These are phyloP conservation scores for Acer campestre DNA, from an alignment of 345 rosid genomes.

Conservation along the genomic window DNA sequence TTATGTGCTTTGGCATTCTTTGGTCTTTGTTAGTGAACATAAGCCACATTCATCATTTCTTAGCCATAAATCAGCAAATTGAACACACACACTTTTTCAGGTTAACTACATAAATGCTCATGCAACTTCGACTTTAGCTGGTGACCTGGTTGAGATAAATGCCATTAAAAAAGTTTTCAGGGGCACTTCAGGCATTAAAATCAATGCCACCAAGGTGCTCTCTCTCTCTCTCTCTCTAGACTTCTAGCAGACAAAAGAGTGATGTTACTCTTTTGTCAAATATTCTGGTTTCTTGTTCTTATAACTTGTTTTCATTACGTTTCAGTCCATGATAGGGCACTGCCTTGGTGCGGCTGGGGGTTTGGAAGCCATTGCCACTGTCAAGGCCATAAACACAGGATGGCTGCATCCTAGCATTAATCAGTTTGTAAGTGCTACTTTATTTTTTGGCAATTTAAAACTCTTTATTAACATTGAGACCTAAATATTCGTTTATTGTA, in stretches of 20 bases:
- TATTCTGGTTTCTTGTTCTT: slow-evolving; percentile 8
- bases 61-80: slow-evolving; percentile 5
- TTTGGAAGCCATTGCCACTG: slow-evolving; percentile 88
- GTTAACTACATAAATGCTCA: slow-evolving; percentile 98
- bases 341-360: slow-evolving; percentile 99
- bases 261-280: slow-evolving; percentile 3
- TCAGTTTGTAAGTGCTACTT: slow-evolving; percentile 72
- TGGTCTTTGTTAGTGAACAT: not conserved
- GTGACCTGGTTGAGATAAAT: slow-evolving; percentile 97
- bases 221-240: slow-evolving; percentile 12
- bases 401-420: slow-evolving; percentile 96
- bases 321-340: slow-evolving; percentile 98
- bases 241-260: not conserved
- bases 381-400: slow-evolving; percentile 91
- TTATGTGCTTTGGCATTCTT: not conserved
- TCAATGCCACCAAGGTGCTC: slow-evolving; percentile 93
- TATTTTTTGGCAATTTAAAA: not conserved
- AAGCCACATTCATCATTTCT: not conserved
- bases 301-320: slow-evolving; percentile 14
- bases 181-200: slow-evolving; percentile 77
- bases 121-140: slow-evolving; percentile 97
- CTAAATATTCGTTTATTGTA: not conserved
- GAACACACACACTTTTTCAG: slow-evolving; percentile 35
- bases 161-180: slow-evolving; percentile 95
- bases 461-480: not conserved